These are phyloP conservation scores for Calcarisporium arbuscula DNA, from an alignment of 2,329 filamentous ascomycete genomes.

Conservation along the genomic window DNA sequence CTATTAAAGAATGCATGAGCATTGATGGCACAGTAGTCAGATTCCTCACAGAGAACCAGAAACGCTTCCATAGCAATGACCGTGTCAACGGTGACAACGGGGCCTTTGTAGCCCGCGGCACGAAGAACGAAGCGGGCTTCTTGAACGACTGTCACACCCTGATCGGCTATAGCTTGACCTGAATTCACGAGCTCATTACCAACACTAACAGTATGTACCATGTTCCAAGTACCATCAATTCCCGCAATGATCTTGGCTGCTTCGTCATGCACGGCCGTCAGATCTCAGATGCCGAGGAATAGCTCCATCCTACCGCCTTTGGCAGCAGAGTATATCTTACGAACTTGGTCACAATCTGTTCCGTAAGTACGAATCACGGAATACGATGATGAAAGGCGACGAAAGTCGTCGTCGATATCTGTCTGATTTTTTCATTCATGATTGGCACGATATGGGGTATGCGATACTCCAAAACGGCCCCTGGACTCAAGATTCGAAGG, in stretches of 20 bases:
- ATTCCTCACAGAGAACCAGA: constrained; percentile 62
- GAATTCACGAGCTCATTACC: constrained; percentile 77
- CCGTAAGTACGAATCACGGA: constrained; percentile 70
- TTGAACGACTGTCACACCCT: constrained; percentile 53
- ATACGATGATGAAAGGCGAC: constrained; percentile 45
- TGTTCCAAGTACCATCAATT: constrained; percentile 58
- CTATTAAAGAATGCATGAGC: constrained; percentile 79
- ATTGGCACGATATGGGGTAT: constrained; percentile 43
- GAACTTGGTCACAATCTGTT: constrained; percentile 68
- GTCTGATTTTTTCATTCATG: constrained; percentile 59
- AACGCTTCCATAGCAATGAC: constrained; percentile 61
- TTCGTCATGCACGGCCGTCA: constrained; percentile 48
- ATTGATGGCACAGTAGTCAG: constrained; percentile 77
- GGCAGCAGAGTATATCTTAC: constrained; percentile 55
- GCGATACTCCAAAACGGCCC: constrained; percentile 36
- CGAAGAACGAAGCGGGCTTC: constrained; percentile 53
- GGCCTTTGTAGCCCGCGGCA: constrained; percentile 60
- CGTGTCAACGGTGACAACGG: constrained; percentile 76
- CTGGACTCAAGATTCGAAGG: constrained; percentile 4
- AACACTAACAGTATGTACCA: constrained; percentile 65
- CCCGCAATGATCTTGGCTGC: constrained; percentile 55
- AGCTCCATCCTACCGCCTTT: constrained; percentile 60
- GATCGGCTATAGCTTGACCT: constrained; percentile 42
- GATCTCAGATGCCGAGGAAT: constrained; percentile 68
- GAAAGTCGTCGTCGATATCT: constrained; percentile 61